Base-by-base conservation (phyloP, 805 yeast species). In the Yarrowia sp. region DNA sequence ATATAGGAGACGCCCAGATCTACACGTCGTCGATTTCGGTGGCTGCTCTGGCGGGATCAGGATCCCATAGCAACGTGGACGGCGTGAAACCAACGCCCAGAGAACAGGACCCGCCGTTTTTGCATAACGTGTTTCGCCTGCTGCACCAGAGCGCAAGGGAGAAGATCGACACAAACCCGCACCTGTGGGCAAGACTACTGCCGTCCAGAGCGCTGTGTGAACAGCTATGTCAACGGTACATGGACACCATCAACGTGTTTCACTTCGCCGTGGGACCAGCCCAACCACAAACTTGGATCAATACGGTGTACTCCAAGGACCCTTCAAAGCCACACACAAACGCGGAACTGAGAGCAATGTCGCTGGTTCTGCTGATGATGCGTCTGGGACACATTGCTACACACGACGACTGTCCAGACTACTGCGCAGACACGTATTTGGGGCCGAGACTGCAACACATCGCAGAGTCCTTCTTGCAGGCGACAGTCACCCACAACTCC, bases 241-340 rank as follows among this genome's bases (percentile, higher is more conserved):
- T 55, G 61, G 61, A 55, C 36, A 55, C 61, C 13, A 55, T 55
- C 36, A 55, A 55, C 61, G 61, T 55, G 46, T 55, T 55, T 13
- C 61, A 55, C 12, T 55, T 55, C 10, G 61, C 61, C 19, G 61
- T 55, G 9, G 61, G 61, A 10, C 61, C 61, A 9, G 61, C 61
- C 15, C 61, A 55, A 40, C 61, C 61, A 6, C 20, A 1, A 6
- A 19, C 13, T 6, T 55, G 61, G 61, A 55, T 55, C 36, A 40
- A 55, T 20, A 55, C 61, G 0, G 61, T 55, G 9, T 55, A 55
- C 46, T 55, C 61, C 36, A 55, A 40, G 46, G 61, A 55, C 38
- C 46, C 61, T 8, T 20, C 38, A 1, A 39, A 55, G 12, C 61
- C 61, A 15, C 61, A 55, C 34, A 24, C 61, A 1, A 55, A 55